phyloP scores from a whole-genome alignment of 139 green algal species.

The Monoraphidium neglectum region DNA sequence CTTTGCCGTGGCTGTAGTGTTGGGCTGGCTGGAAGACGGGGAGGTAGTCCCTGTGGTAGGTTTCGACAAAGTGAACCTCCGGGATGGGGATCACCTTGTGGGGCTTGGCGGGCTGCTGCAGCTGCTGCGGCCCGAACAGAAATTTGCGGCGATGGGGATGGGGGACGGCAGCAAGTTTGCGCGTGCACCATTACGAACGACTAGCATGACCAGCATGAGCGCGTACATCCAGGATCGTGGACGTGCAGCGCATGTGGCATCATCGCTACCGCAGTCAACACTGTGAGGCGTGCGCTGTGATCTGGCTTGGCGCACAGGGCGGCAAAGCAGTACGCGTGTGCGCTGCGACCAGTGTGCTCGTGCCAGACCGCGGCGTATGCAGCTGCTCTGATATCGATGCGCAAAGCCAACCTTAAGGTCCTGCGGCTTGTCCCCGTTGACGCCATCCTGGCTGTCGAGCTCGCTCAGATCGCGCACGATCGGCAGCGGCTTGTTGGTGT shows the following conservation, averaged over 20 bases:
- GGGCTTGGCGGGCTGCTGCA: constrained; percentile 39
- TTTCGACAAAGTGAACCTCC: constrained; percentile 56
- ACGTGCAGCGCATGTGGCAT: too few relatives aligned
- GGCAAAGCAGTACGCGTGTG: too few relatives aligned
- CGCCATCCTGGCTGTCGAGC: constrained; percentile 18
- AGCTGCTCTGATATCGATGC: not conserved
- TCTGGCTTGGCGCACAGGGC: too few relatives aligned
- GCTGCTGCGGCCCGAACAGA: not conserved
- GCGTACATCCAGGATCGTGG: too few relatives aligned
- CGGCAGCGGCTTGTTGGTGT: constrained; percentile 67
- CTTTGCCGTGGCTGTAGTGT: constrained; percentile 76
- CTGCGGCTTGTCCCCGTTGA: not conserved
- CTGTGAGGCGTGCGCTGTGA: too few relatives aligned
- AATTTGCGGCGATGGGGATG: not conserved
- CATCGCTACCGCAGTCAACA: too few relatives aligned
- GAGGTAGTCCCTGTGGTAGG: constrained; percentile 81
- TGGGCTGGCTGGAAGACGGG: constrained; percentile 63
- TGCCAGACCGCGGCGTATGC: too few relatives aligned
- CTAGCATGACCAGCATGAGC: not conserved
- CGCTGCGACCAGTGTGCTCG: not conserved
- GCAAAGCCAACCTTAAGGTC: not conserved
- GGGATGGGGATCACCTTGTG: constrained; percentile 78
- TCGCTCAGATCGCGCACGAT: constrained; percentile 73
- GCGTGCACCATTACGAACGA: too few relatives aligned
- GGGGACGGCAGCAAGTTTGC: too few relatives aligned